Evolutionary conservation across 2,329 filamentous ascomycete genomes (phyloP).

Genomic region (Colletotrichum tropicale): DNA sequence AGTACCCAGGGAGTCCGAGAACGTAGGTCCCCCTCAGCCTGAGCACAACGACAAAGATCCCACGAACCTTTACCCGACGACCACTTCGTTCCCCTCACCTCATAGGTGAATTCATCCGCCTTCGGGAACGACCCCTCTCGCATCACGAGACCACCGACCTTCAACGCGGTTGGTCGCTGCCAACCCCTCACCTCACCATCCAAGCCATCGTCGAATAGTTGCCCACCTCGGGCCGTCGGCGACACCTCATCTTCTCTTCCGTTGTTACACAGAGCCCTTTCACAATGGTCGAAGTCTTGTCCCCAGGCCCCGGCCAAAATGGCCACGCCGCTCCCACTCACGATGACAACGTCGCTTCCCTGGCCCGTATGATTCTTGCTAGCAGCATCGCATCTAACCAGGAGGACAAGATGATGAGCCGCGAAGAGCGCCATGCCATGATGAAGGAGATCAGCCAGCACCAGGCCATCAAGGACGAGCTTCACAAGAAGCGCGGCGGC

Average conservation of each 20-base stretch:
- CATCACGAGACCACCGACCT: neutral
- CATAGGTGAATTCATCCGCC: neutral
- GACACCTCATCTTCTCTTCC: neutral
- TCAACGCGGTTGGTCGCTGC: neutral
- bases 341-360: conserved; percentile 20
- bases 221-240: neutral
- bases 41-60: neutral
- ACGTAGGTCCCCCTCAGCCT: neutral
- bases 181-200: neutral
- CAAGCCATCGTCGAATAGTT: neutral
- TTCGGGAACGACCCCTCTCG: neutral
- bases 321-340: conserved; percentile 16
- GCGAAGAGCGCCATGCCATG: conserved; percentile 46
- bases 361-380: conserved; percentile 20
- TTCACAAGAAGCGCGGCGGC: conserved; percentile 37
- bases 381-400: conserved; percentile 21
- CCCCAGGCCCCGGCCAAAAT: conserved; percentile 21
- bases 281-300: conserved; percentile 37
- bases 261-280: neutral
- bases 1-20: neutral
- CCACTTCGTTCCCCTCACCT: neutral
- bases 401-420: conserved; percentile 31
- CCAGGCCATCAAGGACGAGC: conserved; percentile 39
- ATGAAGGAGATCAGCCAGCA: conserved; percentile 42
- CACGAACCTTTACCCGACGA: neutral